Conservation (phyloP, 805 yeast species). For the Monosporozyma aerobia region DNA sequence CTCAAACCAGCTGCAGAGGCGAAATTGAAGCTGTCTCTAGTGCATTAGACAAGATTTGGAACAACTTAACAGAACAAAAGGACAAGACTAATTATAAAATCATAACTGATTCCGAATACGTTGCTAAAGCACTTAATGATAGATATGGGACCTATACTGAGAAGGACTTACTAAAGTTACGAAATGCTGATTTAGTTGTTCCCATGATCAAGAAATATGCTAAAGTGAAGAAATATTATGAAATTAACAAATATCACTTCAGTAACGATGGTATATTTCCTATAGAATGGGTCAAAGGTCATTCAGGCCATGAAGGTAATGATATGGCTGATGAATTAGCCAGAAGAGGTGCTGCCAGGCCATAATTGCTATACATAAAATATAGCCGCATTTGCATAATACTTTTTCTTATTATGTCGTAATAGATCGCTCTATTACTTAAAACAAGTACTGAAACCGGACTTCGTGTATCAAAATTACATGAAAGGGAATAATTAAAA, state of each 20-base stretch:
- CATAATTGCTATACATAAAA: neutral
- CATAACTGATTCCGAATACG: conserved; percentile 63
- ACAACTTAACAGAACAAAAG: conserved; percentile 9
- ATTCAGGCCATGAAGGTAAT: conserved; percentile 61
- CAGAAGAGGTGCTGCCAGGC: conserved; percentile 43
- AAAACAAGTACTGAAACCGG: no score
- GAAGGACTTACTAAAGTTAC: conserved; percentile 30
- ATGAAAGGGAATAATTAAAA: no score
- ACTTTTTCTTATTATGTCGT: no score
- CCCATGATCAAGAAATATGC: conserved; percentile 37
- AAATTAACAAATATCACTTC: conserved; percentile 15
- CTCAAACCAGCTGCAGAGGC: conserved; percentile 72
- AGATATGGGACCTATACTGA: conserved; percentile 47
- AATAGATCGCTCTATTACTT: no score
- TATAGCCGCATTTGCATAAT: neutral
- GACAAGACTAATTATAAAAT: conserved; percentile 33
- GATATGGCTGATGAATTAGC: conserved; percentile 73
- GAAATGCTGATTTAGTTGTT: conserved; percentile 24
- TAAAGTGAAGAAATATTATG: conserved; percentile 33
- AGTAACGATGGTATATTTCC: conserved; percentile 33
- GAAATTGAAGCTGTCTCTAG: conserved; percentile 60
- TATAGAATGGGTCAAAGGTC: conserved; percentile 64
- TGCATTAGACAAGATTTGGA: conserved; percentile 42
- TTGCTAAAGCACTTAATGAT: conserved; percentile 43
- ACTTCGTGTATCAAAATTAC: no score